Conservation (phyloP, 1,139 yeast genomes). For the Geotrichum fermentans region DNA sequence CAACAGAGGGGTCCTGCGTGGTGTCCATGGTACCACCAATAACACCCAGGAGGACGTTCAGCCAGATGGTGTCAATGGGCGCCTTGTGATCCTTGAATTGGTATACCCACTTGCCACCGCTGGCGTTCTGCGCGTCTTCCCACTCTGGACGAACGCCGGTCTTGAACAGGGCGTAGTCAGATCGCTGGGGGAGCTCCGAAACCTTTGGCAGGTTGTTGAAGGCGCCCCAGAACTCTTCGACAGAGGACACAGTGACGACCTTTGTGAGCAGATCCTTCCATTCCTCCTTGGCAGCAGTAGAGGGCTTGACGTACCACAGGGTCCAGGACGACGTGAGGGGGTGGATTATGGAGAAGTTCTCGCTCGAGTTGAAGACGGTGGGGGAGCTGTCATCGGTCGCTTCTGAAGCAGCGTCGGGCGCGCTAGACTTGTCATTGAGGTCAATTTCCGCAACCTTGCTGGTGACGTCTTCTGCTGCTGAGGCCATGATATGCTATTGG, state of each 20-base stretch:
- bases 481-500: no score
- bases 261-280: constrained; percentile 95
- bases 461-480: neutral
- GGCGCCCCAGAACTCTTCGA: constrained; percentile 98
- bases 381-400: constrained; percentile 23
- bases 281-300: constrained; percentile 69
- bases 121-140: constrained; percentile 86
- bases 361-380: constrained; percentile 63
- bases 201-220: constrained; percentile 93
- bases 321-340: constrained; percentile 94
- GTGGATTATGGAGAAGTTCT: constrained; percentile 76
- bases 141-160: constrained; percentile 96
- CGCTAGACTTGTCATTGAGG: constrained; percentile 20
- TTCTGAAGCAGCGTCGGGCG: constrained; percentile 9
- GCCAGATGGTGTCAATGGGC: constrained; percentile 86
- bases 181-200: constrained; percentile 80
- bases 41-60: constrained; percentile 80
- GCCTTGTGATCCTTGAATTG: constrained; percentile 56
- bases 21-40: constrained; percentile 91
- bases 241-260: constrained; percentile 84
- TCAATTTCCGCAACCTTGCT: constrained; percentile 27
- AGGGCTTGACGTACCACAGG: constrained; percentile 95
- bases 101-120: constrained; percentile 95
- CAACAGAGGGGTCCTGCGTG: constrained; percentile 53
- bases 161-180: constrained; percentile 94